Conservation (phyloP, 495 filamentous ascomycete species). For the Trichocladium uniseriatum region DNA sequence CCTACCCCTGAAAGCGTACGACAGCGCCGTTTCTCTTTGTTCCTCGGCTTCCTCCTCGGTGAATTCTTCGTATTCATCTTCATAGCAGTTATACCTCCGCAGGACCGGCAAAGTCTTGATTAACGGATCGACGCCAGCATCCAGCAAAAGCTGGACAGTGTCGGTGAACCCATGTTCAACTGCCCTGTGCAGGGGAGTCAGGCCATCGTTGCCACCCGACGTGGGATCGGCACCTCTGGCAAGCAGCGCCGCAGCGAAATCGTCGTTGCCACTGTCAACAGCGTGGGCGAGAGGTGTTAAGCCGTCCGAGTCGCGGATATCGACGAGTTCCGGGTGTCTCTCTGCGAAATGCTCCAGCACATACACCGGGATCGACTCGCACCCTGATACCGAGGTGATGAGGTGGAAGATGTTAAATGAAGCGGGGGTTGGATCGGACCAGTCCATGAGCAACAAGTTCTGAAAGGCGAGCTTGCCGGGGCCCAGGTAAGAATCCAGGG, state of each 20-base stretch:
- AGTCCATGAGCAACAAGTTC: neutral
- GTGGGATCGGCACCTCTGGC: slow-evolving; percentile 12
- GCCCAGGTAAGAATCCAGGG: neutral
- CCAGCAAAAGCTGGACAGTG: slow-evolving; percentile 16
- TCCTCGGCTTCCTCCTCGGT: slow-evolving; percentile 1
- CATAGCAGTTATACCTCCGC: neutral
- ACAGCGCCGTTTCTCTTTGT: slow-evolving; percentile 11
- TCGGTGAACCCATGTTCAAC: slow-evolving; percentile 1
- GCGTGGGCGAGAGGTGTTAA: slow-evolving; percentile 22
- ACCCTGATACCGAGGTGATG: neutral
- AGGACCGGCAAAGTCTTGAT: slow-evolving; percentile 13
- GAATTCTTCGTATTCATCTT: neutral
- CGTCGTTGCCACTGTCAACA: slow-evolving; percentile 12
- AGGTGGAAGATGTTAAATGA: neutral
- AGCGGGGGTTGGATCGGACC: neutral
- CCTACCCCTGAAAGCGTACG: neutral
- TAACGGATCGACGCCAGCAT: slow-evolving; percentile 24
- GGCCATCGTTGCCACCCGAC: slow-evolving; percentile 3
- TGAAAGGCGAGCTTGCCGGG: neutral
- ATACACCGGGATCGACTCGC: neutral
- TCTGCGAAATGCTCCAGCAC: neutral
- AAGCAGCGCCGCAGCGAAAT: slow-evolving; percentile 16
- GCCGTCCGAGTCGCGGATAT: slow-evolving; percentile 1
- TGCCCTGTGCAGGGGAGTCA: slow-evolving; percentile 24
- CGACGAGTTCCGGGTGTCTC: neutral